These are phyloP conservation scores for Suaeda aralocaspica DNA, from an alignment of 148 eudicot species.

Conservation along the genomic window DNA sequence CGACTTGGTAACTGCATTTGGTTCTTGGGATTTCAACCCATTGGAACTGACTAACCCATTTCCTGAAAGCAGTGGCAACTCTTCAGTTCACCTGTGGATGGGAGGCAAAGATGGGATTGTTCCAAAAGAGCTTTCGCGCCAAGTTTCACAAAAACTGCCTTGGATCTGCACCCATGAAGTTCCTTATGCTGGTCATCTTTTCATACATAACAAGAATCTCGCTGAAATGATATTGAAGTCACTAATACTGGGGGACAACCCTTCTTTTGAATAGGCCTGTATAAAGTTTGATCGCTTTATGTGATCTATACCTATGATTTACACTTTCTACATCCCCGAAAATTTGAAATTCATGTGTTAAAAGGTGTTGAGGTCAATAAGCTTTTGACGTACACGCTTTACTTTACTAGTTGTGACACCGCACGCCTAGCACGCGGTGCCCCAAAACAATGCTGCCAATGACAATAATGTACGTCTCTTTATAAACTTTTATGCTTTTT, in stretches of 20 bases:
- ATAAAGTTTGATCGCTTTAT: background rate
- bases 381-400: too few species aligned
- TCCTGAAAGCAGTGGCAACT: constrained; percentile 11
- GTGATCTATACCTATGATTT: background rate
- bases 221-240: constrained; percentile 33
- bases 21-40: constrained; percentile 44
- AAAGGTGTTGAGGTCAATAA: too few species aligned
- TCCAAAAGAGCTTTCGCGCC: constrained; percentile 18
- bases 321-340: background rate
- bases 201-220: constrained; percentile 24
- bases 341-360: background rate
- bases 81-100: constrained; percentile 33
- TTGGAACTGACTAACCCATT: constrained; percentile 32
- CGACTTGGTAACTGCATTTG: constrained; percentile 23
- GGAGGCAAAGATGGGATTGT: constrained; percentile 35
- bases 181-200: constrained; percentile 35
- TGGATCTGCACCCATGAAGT: constrained; percentile 38
- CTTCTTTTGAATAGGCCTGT: constrained; percentile 9
- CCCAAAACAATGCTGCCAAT: too few species aligned
- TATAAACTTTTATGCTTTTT: too few species aligned
- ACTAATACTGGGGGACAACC: constrained; percentile 22
- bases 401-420: too few species aligned
- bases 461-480: too few species aligned
- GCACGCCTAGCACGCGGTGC: too few species aligned
- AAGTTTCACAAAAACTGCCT: constrained; percentile 28